phyloP scores from a whole-genome alignment of 2,329 filamentous ascomycete species.

The Ciborinia camelliae region DNA sequence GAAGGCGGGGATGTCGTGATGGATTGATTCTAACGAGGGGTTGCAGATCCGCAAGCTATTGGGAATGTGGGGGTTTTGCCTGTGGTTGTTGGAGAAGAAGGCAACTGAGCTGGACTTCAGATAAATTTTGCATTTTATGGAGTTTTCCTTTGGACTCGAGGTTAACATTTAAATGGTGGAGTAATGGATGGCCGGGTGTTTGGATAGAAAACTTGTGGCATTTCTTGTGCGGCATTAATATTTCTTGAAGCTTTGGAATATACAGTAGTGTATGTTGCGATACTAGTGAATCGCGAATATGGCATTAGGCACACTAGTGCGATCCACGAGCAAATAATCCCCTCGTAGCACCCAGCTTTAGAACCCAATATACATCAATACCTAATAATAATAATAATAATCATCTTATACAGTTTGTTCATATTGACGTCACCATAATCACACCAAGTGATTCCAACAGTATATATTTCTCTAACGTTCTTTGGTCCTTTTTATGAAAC shows the following conservation, averaged over 20 bases:
- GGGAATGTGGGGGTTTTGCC: conserved; percentile 20
- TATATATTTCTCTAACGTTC: no score
- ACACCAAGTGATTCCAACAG: no score
- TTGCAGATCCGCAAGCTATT: conserved; percentile 19
- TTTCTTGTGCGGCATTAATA: neutral
- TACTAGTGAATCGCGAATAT: no score
- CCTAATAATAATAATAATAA: no score
- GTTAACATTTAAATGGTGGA: neutral
- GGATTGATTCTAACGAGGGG: neutral
- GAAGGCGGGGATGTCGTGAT: neutral
- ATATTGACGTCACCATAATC: no score
- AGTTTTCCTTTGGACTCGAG: neutral
- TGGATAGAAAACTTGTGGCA: neutral
- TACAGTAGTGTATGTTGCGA: no score
- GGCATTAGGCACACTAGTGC: no score
- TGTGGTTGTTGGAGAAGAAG: neutral
- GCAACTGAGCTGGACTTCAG: neutral
- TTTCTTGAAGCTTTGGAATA: neutral
- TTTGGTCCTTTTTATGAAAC: no score
- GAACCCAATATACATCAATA: no score
- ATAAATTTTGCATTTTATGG: neutral
- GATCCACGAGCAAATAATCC: no score
- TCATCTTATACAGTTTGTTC: no score
- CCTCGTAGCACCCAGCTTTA: no score
- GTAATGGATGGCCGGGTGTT: neutral